A percentile compares a stretch with the other conserved stretches of the same genome.
These are phyloP conservation scores for Ocimum tenuiflorum DNA, from an alignment of 257 asterid genomes.

Conservation along the genomic window DNA sequence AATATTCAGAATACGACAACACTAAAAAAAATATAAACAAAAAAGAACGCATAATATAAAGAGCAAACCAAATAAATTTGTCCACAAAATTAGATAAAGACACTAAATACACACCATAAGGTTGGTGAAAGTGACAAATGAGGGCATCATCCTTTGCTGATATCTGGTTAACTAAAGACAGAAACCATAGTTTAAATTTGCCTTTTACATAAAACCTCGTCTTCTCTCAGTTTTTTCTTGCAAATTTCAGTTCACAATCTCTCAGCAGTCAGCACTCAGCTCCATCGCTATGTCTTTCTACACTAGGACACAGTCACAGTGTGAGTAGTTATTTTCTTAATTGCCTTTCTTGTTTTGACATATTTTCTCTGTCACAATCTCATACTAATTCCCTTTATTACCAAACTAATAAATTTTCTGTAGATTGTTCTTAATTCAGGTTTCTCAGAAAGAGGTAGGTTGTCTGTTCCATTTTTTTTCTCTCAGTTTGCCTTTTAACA, in stretches of 20 bases:
- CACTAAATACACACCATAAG: slow-evolving; percentile 15
- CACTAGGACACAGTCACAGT: slow-evolving; percentile 2
- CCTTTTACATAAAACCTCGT: slow-evolving; percentile 9
- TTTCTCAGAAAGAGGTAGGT: slow-evolving; percentile 31
- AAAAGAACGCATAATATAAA: neutral
- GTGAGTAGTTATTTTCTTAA: neutral
- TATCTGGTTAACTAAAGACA: slow-evolving; percentile 20
- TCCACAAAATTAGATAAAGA: slow-evolving; percentile 3
- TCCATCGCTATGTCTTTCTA: neutral
- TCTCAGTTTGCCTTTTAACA: neutral
- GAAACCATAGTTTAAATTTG: slow-evolving; percentile 26
- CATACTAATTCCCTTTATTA: slow-evolving; percentile 30
- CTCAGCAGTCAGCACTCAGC: no score
- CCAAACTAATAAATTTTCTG: slow-evolving; percentile 23
- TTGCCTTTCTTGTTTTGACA: slow-evolving; percentile 22
- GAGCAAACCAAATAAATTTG: neutral
- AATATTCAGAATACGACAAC: slow-evolving; percentile 24
- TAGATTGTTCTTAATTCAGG: slow-evolving; percentile 14
- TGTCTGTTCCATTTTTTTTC: slow-evolving; percentile 29
- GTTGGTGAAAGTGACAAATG: slow-evolving; percentile 32
- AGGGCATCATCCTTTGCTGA: slow-evolving; percentile 16
- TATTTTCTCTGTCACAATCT: slow-evolving; percentile 15
- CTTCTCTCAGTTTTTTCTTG: slow-evolving; percentile 3
- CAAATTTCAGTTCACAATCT: slow-evolving; percentile 6
- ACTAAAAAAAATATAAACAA: neutral